Evolutionary conservation across 1,139 yeast species (phyloP), one percentile per base, ranked within the genome.

Genomic region (Insectozyma bohioensis): DNA sequence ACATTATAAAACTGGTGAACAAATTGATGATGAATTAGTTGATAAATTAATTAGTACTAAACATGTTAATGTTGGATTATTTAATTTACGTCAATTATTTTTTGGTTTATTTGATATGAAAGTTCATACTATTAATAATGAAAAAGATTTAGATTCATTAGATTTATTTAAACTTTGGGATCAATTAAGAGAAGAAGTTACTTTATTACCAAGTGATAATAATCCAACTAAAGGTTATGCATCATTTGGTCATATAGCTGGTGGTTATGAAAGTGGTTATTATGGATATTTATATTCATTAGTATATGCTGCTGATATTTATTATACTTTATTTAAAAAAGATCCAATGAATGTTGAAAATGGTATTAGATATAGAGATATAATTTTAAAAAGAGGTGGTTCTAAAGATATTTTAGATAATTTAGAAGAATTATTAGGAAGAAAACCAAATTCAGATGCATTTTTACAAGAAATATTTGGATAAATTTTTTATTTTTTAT

Each of bases 261-360:
- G 86, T 29, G 94, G 95, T 5, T 86, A 86, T 52, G 88, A 83
- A 43, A 78, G 92, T 14, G 94, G 95, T 3, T 86, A 86, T 61
- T 86, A 85, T 50, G 95, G 95, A 3, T 86, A 86, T 56, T 61
- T 85, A 61, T 86, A 87, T 80, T 83, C 94, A 2, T 80, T 80
- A 46, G 95, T 85, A 15, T 86, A 80, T 64, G 94, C 95, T 2
- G 76, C 85, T 5, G 95, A 86, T 56, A 84, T 86, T 56, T 86
- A 75, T 62, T 78, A 83, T 56, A 61, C 85, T n/a, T 73, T 75
- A 49, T 86, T 86, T 65, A 74, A 75, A 42, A 48, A 63, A 1
- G 76, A 81, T 51, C 95, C 95, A 18, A 68, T 84, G 72, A 75
- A 80, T 50, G 66, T 75, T 9, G 56, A 58, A 12, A 70, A 61